A percentile compares a stretch with the other conserved stretches of the same genome.
These are phyloP conservation scores for Santalum album DNA, from an alignment of 164 flowering plant species.

Conservation along the genomic window DNA sequence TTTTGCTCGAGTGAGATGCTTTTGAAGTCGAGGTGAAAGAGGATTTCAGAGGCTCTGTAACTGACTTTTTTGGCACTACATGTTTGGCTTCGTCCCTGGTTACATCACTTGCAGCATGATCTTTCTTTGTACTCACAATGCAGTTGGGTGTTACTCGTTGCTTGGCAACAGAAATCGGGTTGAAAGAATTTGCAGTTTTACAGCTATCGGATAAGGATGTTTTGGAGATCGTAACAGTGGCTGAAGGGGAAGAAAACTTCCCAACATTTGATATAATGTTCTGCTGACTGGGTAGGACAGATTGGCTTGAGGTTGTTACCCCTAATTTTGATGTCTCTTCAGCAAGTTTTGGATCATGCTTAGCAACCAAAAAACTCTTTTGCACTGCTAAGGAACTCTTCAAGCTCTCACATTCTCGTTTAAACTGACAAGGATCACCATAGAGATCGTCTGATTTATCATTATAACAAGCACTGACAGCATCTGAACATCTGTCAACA, in stretches of 20 bases:
- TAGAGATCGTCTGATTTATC: slow-evolving; percentile 20
- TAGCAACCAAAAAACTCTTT: slow-evolving; percentile 30
- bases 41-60: slow-evolving; percentile 39
- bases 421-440: slow-evolving; percentile 16
- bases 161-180: slow-evolving; percentile 19
- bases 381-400: slow-evolving; percentile 19
- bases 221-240: slow-evolving; percentile 21
- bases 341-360: slow-evolving; percentile 18
- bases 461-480: slow-evolving; percentile 12
- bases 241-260: slow-evolving; percentile 35
- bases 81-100: slow-evolving; percentile 30
- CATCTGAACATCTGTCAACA: slow-evolving; percentile 22
- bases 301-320: slow-evolving; percentile 14
- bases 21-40: slow-evolving; percentile 27
- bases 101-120: slow-evolving; percentile 15
- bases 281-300: slow-evolving; percentile 21
- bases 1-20: slow-evolving; percentile 32
- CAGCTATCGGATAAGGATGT: slow-evolving; percentile 25
- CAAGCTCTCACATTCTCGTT: slow-evolving; percentile 21
- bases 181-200: slow-evolving; percentile 22
- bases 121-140: slow-evolving; percentile 30
- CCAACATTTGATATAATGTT: slow-evolving; percentile 33
- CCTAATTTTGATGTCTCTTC: slow-evolving; percentile 28
- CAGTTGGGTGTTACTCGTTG: slow-evolving; percentile 23
- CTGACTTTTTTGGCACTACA: slow-evolving; percentile 22